Percentiles rank a stretch among this genome's conserved stretches.
phyloP scores from a whole-genome alignment of 345 rosid species.

The Gossypium arboreum region DNA sequence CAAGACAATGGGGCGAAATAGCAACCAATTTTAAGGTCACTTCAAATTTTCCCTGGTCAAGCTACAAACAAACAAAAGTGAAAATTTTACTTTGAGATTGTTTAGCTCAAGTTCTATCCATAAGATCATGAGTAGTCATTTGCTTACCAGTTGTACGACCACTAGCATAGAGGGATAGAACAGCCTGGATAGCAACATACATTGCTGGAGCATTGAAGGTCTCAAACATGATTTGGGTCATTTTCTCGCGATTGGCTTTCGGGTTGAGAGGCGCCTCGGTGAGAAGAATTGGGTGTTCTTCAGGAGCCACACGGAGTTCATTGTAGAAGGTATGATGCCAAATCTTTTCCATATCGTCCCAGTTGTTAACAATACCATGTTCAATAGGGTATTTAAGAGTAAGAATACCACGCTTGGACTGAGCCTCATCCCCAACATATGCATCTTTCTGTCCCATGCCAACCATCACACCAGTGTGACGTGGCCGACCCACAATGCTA shows the following conservation, averaged over 20 bases:
- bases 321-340: conserved; percentile 69
- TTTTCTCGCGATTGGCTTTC: conserved; percentile 60
- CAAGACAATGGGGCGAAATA: not conserved
- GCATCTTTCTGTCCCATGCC: conserved; percentile 70
- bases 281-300: conserved; percentile 63
- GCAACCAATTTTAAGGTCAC: not conserved
- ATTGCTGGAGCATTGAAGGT: conserved; percentile 59
- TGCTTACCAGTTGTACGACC: conserved; percentile 66
- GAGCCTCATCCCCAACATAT: conserved; percentile 67
- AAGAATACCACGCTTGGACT: conserved; percentile 66
- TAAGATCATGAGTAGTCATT: conserved; percentile 9
- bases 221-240: conserved; percentile 69
- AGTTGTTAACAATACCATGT: conserved; percentile 61
- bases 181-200: conserved; percentile 69
- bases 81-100: not conserved
- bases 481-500: conserved; percentile 65
- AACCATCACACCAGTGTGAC: conserved; percentile 67
- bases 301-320: conserved; percentile 61
- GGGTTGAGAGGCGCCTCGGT: conserved; percentile 72
- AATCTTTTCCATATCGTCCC: conserved; percentile 72
- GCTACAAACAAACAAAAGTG: not conserved
- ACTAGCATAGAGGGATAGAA: conserved; percentile 67
- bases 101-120: not conserved
- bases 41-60: not conserved
- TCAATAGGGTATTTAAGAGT: conserved; percentile 65